These are phyloP conservation scores for Apostasia ramifera DNA, from an alignment of 106 monocot species.

Conservation along the genomic window DNA sequence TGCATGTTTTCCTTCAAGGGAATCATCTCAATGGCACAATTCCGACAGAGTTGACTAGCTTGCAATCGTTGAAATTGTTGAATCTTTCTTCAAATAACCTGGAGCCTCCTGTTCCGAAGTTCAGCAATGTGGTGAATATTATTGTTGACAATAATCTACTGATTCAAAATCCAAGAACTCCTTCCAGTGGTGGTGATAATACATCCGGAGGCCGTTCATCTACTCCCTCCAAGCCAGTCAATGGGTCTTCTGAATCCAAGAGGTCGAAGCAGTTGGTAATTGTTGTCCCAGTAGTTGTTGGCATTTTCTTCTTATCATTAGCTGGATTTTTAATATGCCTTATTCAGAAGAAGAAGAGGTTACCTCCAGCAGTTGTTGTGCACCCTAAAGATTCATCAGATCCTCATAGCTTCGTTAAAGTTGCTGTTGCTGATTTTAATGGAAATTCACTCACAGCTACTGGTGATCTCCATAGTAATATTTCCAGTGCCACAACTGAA, in stretches of 20 bases:
- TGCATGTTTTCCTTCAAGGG: constrained; percentile 22
- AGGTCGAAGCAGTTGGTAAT: constrained; percentile 13
- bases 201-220: no score
- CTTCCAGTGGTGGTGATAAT: not conserved
- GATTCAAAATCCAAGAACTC: constrained; percentile 16
- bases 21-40: constrained; percentile 46
- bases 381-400: constrained; percentile 48
- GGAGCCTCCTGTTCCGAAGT: constrained; percentile 37
- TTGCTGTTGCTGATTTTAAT: constrained; percentile 25
- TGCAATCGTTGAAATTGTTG: constrained; percentile 34
- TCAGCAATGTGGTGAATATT: constrained; percentile 28
- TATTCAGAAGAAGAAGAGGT: constrained; percentile 7
- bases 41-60: constrained; percentile 28
- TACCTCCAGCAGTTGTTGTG: constrained; percentile 20
- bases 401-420: constrained; percentile 31
- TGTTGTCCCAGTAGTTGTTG: constrained; percentile 11
- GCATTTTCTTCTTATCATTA: constrained; percentile 11
- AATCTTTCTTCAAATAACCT: constrained; percentile 43
- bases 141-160: constrained; percentile 29
- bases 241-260: constrained; percentile 1
- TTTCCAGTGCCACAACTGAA: constrained; percentile 12
- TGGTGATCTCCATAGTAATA: constrained; percentile 17
- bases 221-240: not conserved
- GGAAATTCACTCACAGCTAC: constrained; percentile 6
- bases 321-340: constrained; percentile 6